Evolutionary conservation across 768 basidiomycete genomes (phyloP), one percentile per base, ranked within the genome.

Genomic region (Rhodosporidiobolus odoratus): DNA sequence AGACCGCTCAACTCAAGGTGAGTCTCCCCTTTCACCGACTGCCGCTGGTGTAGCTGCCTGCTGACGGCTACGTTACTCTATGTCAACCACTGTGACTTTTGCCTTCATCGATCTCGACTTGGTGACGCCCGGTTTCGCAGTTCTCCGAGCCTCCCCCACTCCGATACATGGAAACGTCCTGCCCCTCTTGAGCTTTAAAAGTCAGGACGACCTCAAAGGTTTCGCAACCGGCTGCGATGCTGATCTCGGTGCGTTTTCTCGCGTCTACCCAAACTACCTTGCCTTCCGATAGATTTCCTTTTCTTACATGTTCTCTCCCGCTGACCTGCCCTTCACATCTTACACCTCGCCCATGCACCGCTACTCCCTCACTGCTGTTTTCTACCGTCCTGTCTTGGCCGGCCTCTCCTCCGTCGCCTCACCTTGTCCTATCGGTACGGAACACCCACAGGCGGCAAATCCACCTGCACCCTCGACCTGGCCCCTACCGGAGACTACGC

Each of bases 141-240:
- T 76, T 16, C 35, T 77, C 19, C 73, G 76, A 9, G 74, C 74
- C 0, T 59, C 64, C 56, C 76, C 76, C 16, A 53, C 50, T 10
- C 41, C 59, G 0, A 27, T 38, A 16, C 56, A 52, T 30, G 58
- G 50, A 25, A 52, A 61, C 4, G 50, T 62, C 6, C 41, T 77
- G 10, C 64, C 86, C 0, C 83, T 93, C 59, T 86, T 86, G 77
- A 82, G 83, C 12, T 85, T 92, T 79, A 86, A 88, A 75, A 83
- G 85, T 0, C 80, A 75, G 25, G 82, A 84, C 32, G 86, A 89
- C 70, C 76, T 91, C 58, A 72, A 82, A 6, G 82, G 85, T n/a
- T 87, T 87, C 70, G 89, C 88, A 0, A 85, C 85, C 0, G 94
- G 94, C 5, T 91, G 88, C 73, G 95, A 98, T 79, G 83, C 83